A percentile compares a stretch with the other conserved stretches of the same genome.
Evolutionary conservation across 2,329 filamentous ascomycete genomes (phyloP).

Genomic region (Fusarium paranaense): DNA sequence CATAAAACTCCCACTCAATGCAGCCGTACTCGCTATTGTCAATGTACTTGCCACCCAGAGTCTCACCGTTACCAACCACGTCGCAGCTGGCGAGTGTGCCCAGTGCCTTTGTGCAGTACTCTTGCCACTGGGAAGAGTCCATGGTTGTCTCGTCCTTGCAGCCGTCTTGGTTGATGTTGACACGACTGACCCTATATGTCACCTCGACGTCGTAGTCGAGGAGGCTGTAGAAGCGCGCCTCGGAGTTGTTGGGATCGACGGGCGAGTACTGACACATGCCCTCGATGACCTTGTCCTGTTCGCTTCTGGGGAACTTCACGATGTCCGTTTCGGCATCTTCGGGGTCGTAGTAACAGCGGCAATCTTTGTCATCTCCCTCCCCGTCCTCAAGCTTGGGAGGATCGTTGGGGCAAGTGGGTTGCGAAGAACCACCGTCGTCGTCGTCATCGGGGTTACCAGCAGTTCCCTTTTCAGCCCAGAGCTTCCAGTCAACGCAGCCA

Average conservation of each 20-base stretch:
- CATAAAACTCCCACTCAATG: background rate
- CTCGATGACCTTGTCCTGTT: background rate
- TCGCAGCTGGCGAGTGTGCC: background rate
- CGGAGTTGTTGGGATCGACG: background rate
- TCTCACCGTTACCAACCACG: background rate
- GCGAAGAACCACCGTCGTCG: background rate
- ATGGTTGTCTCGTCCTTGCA: background rate
- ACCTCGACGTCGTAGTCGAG: background rate
- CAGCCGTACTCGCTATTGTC: background rate
- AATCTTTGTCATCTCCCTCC: background rate
- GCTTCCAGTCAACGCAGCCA: background rate
- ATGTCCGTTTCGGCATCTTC: background rate
- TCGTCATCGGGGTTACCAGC: background rate
- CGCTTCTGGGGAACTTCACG: background rate
- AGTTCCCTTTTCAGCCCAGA: background rate
- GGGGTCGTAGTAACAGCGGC: background rate
- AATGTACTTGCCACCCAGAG: background rate
- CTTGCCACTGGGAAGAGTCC: background rate
- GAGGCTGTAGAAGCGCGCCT: background rate
- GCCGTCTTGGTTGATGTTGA: background rate
- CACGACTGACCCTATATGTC: background rate
- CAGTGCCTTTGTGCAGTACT: background rate
- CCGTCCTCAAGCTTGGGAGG: background rate
- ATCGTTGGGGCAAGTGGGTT: background rate
- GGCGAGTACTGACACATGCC: background rate